Evolutionary conservation across 305 asterid species (phyloP), one percentile per base, ranked within the genome.

Genomic region (Fraxinus xanthoxyloides): DNA sequence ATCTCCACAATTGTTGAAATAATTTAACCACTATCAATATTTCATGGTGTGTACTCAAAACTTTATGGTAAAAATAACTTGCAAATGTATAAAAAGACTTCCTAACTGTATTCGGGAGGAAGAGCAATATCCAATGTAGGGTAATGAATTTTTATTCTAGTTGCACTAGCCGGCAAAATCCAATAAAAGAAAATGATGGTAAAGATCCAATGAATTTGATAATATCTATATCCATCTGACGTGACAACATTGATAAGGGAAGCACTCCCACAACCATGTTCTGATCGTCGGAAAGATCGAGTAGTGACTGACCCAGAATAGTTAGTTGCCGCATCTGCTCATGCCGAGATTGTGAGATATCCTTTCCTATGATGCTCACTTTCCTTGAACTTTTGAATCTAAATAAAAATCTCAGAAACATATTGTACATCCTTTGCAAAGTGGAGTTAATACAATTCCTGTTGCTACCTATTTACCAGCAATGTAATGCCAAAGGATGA

Each of bases 271-370:
- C 99, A 97, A 78, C 98, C 98, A 36, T 98, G 98, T 54, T 92
- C 92, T 56, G 99, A 97, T 90, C 89, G 99, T 73, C 91, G 84
- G 85, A 97, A 95, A 88, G 99, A 97, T 85, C 92, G 98, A 80
- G 99, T 97, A 32, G 99, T 95, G 89, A 97, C 99, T 48, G 93
- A 97, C 80, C 99, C 99, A 0, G 99, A 97, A 84, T 98, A 97
- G 92, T 91, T 95, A 85, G 95, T 98, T 34, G 99, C 98, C 63
- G 99, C 99, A 82, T 92, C 99, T 70, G 91, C 86, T 84, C 93
- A 92, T 84, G 99, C 99, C 36, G n/a, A n/a, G n/a, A n/a, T n/a
- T n/a, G n/a, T n/a, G 98, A 97, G 92, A 97, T 95, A 97, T 93
- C 98, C 98, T 94, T 90, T 81, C 4, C 38, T 77, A 15, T 30